phyloP scores from a whole-genome alignment of 768 basidiomycete species.

The Epithele typhae region DNA sequence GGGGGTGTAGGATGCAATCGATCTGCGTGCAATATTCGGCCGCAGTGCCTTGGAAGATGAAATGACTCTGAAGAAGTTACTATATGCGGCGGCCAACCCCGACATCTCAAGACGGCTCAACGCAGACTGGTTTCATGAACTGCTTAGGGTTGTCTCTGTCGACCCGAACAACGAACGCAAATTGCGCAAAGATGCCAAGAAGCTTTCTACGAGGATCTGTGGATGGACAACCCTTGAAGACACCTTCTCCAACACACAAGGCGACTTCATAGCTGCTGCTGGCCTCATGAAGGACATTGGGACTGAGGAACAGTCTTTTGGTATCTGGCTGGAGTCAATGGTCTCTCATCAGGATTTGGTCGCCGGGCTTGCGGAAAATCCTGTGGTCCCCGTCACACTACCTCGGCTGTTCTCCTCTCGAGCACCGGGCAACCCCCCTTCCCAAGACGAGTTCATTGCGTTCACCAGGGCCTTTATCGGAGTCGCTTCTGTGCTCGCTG shows the following conservation, averaged over 20 bases:
- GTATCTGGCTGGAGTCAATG: slow-evolving; percentile 72
- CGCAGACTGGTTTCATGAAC: slow-evolving; percentile 35
- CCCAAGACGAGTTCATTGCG: slow-evolving; percentile 56
- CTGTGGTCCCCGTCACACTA: slow-evolving; percentile 29
- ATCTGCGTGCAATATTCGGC: slow-evolving; percentile 52
- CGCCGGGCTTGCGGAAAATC: slow-evolving; percentile 39
- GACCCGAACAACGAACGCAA: slow-evolving; percentile 35
- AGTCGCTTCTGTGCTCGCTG: slow-evolving; percentile 59
- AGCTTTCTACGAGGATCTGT: slow-evolving; percentile 45
- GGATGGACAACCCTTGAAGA: slow-evolving; percentile 63
- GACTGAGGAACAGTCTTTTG: slow-evolving; percentile 61
- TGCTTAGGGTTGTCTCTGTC: slow-evolving; percentile 34
- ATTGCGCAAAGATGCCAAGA: slow-evolving; percentile 41
- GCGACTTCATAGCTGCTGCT: slow-evolving; percentile 46
- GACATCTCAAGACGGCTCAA: slow-evolving; percentile 57
- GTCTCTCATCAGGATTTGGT: slow-evolving; percentile 51
- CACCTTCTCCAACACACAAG: slow-evolving; percentile 49
- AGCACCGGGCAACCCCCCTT: slow-evolving; percentile 21
- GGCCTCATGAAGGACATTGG: slow-evolving; percentile 57
- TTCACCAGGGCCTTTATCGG: slow-evolving; percentile 68
- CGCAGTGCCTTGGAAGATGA: slow-evolving; percentile 44
- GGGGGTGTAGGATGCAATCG: slow-evolving; percentile 48
- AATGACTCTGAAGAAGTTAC: slow-evolving; percentile 48
- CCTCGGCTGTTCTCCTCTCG: slow-evolving; percentile 36
- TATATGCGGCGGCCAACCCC: slow-evolving; percentile 61